Base-by-base conservation (phyloP, 148 eudicot species). In the Silene latifolia region DNA sequence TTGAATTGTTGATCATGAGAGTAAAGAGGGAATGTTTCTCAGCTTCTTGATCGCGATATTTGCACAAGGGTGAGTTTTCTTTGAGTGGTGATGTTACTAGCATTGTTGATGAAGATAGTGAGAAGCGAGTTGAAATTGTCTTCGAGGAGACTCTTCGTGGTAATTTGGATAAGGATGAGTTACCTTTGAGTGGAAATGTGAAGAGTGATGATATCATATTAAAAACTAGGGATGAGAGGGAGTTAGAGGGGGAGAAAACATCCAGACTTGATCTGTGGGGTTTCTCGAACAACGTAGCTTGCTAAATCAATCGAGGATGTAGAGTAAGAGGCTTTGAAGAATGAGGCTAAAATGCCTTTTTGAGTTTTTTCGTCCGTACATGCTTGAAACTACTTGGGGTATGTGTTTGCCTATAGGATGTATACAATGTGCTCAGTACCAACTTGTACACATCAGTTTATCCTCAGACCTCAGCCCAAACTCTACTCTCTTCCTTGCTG, bases 351-450 rank as follows among this genome's bases (percentile, higher is more conserved):
- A 29, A 58, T 92, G 80, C 96, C 99, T 48, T 86, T 86, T 51
- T 92, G 89, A 78, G 94, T 92, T 7, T 90, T 80, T 74, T 89
- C 91, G 8, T 78, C 97, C 7, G 76, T 92, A n/a, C n/a, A n/a
- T n/a, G n/a, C n/a, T n/a, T n/a, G n/a, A n/a, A n/a, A n/a, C n/a
- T n/a, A n/a, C n/a, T n/a, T n/a, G n/a, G n/a, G n/a, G n/a, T n/a
- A n/a, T n/a, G n/a, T n/a, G n/a, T n/a, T n/a, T n/a, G n/a, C n/a
- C n/a, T n/a, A n/a, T n/a, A n/a, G n/a, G n/a, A n/a, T n/a, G n/a
- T n/a, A n/a, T n/a, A n/a, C n/a, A n/a, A n/a, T n/a, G n/a, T n/a
- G n/a, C n/a, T n/a, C n/a, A n/a, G n/a, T n/a, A n/a, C n/a, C n/a
- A n/a, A n/a, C n/a, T n/a, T n/a, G n/a, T n/a, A n/a, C n/a, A n/a